Evolutionary conservation across 2,329 filamentous ascomycete species (phyloP).

Genomic region (Harringtonia aguacate): DNA sequence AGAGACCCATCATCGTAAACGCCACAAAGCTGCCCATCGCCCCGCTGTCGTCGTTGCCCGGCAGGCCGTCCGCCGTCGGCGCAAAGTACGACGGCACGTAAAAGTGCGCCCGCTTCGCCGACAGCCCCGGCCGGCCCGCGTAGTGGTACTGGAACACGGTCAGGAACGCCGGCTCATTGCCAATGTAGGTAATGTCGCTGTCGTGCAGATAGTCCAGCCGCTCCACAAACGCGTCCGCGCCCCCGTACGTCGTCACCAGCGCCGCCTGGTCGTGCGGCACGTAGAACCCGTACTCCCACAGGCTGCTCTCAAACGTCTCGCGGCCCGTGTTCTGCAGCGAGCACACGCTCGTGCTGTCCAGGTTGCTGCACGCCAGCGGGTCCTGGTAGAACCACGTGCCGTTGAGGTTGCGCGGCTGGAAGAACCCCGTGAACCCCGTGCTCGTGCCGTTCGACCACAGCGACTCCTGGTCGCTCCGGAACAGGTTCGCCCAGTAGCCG

Average conservation of each 20-base stretch:
- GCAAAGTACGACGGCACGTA: slow-evolving; percentile 58
- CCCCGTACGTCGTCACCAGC: slow-evolving; percentile 50
- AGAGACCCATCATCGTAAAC: slow-evolving; percentile 59
- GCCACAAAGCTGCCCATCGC: slow-evolving; percentile 60
- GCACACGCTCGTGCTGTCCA: slow-evolving; percentile 43
- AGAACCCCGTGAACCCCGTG: slow-evolving; percentile 59
- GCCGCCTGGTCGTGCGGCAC: slow-evolving; percentile 42
- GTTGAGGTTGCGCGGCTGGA: slow-evolving; percentile 58
- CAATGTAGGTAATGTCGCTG: slow-evolving; percentile 53
- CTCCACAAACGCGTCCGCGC: slow-evolving; percentile 41
- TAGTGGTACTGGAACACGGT: slow-evolving; percentile 62
- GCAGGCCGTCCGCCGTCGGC: slow-evolving; percentile 46
- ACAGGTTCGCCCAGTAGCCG: slow-evolving; percentile 59
- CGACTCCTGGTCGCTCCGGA: slow-evolving; percentile 47
- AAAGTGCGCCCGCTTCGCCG: slow-evolving; percentile 43
- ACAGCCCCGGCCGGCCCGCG: slow-evolving; percentile 48
- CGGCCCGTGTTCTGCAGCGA: slow-evolving; percentile 47
- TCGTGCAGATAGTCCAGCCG: slow-evolving; percentile 57
- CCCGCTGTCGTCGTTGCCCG: slow-evolving; percentile 61
- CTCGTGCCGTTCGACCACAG: slow-evolving; percentile 38
- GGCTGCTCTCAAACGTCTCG: slow-evolving; percentile 62
- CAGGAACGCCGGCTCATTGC: slow-evolving; percentile 51
- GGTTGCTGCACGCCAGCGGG: slow-evolving; percentile 49
- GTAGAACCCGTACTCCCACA: slow-evolving; percentile 64
- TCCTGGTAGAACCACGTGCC: slow-evolving; percentile 59